Evolutionary conservation across 1,284 basidiomycete species (phyloP), one percentile per base, ranked within the genome.

Genomic region (Flammula alnicola): DNA sequence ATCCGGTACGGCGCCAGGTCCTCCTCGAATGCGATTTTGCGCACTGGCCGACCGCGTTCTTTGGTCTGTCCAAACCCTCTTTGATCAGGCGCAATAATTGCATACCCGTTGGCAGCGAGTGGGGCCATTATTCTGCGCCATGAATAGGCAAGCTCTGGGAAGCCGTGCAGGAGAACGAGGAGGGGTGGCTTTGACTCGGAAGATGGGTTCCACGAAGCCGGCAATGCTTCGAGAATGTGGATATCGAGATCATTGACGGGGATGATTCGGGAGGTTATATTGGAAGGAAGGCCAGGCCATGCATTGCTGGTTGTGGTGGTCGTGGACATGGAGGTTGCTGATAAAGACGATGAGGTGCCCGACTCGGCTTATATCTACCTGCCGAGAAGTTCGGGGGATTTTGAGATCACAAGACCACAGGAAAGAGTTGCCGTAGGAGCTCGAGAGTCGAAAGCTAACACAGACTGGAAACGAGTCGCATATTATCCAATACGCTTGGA

Each of bases 111-210:
- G 10, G 66, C 53, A 0, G 78, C 63, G 25, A 85, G 71, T 1
- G 81, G 81, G 1, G 65, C 54, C 29, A 86, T 70, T 25, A 84
- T 51, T 51, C 80, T 79, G 16, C 83, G 73, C 83, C 82, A 85
- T 7, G 83, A 85, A 58, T 79, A 82, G 1, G 80, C 76, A 8
- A 86, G 70, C 58, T 84, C 84, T 9, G 84, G 83, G 60, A 86
- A 86, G 30, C 84, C 84, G 54, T 86, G 83, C 1, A 86, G 64
- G 23, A 84, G 73, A n/a, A 86, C 54, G 48, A 86, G 60, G 10
- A 87, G 69, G 2, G 78, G 80, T 6, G 68, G 59, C 63, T 56
- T 58, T 58, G 65, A 40, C 7, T 31, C 12, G 41, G 14, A n/a
- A n/a, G n/a, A n/a, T n/a, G n/a, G 41, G 16, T 41, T 17, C 35